Evolutionary conservation across 768 basidiomycete genomes (phyloP), one percentile per base, ranked within the genome.

Genomic region (Pulveroboletus sp.): DNA sequence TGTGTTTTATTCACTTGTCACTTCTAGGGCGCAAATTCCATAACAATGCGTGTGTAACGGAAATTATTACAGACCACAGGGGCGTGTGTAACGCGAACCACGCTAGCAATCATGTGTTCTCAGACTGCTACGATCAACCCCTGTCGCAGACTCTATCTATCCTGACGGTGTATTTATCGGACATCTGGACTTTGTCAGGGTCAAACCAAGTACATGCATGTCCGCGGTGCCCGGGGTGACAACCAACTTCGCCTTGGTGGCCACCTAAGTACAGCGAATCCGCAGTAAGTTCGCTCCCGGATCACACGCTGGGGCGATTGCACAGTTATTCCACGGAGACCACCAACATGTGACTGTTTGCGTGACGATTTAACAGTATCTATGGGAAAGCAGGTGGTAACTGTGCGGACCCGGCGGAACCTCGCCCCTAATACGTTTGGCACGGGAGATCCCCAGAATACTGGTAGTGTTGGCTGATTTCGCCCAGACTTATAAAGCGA

Each of bases 401-500:
- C 43, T 34, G 42, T 46, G 34, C 34, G 24, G 5, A 20, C 24
- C 32, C 26, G 37, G 31, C 12, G 30, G 43, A 56, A 46, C 19
- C 35, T 48, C 35, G 37, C 42, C 27, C 4, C 40, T 27, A 5
- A 12, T 38, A 24, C 22, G 4, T 32, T 45, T 22, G 35, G 19
- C 23, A 36, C 31, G 43, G n/a, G 23, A 19, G 43, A 12, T 34
- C 24, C 11, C 14, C 34, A 24, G 29, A 22, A 35, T 30, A 26
- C 12, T 9, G 29, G 22, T n/a, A n/a, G n/a, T n/a, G n/a, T n/a
- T n/a, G n/a, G n/a, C n/a, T 22, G 20, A 34, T 14, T 6, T 31
- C 32, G 19, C 10, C 13, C 9, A 12, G 29, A 27, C 41, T 29
- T 55, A 55, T 54, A 54, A 52, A 54, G 47, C 32, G 20, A 16